phyloP scores from a whole-genome alignment of 345 rosid genomes.

The Brassica rapa region DNA sequence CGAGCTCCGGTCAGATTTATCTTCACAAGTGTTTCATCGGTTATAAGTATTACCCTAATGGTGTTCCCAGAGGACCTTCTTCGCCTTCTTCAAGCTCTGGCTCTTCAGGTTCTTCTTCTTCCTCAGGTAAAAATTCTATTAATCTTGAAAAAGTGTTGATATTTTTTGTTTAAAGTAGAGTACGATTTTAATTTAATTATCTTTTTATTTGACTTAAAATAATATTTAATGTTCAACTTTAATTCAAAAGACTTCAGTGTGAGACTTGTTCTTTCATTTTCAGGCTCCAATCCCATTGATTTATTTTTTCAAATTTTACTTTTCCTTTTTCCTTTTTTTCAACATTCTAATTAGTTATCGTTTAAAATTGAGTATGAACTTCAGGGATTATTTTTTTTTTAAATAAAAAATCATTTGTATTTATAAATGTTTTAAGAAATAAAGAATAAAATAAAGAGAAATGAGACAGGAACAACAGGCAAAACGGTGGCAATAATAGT shows the following conservation, averaged over 20 bases:
- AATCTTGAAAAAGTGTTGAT: constrained; percentile 2
- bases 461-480: constrained; percentile 65
- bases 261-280: constrained; percentile 31
- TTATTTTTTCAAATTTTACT: background rate
- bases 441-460: constrained; percentile 35
- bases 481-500: constrained; percentile 96
- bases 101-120: constrained; percentile 38
- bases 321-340: background rate
- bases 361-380: background rate
- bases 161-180: background rate
- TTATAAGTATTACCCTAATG: constrained; percentile 79
- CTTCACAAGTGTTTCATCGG: constrained; percentile 88
- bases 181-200: background rate
- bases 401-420: background rate
- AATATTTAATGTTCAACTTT: constrained; percentile 21
- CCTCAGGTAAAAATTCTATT: constrained; percentile 32
- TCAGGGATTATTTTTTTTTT: background rate
- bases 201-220: constrained; percentile 5
- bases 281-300: constrained; percentile 25
- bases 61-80: constrained; percentile 62
- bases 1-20: constrained; percentile 82
- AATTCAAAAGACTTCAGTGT: constrained; percentile 33
- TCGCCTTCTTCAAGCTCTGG: constrained; percentile 48
- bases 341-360: background rate
- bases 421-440: background rate